These are phyloP conservation scores for Solanum arcanum DNA, from an alignment of 257 asterid genomes.

Conservation along the genomic window DNA sequence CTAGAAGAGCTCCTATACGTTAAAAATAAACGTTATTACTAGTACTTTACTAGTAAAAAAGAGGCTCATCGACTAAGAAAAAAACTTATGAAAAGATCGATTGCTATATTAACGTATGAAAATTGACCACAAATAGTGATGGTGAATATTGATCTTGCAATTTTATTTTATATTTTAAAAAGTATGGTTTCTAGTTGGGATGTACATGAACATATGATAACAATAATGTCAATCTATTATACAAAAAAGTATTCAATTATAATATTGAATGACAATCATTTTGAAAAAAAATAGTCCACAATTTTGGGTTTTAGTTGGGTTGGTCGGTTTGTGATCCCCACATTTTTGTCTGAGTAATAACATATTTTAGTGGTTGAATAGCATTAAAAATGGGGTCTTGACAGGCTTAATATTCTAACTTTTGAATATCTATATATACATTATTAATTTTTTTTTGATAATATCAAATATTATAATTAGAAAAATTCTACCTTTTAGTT, in stretches of 20 bases:
- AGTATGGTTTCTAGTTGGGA: neutral
- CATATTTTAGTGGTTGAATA: neutral
- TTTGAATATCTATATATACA: neutral
- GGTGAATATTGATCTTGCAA: neutral
- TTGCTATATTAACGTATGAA: neutral
- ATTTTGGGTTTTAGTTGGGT: conserved; percentile 1
- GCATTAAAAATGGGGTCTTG: neutral
- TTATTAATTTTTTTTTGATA: neutral
- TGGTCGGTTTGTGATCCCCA: conserved; percentile 2
- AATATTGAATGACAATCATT: neutral
- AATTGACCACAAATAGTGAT: neutral
- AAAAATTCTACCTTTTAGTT: neutral
- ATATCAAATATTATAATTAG: neutral
- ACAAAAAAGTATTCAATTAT: neutral
- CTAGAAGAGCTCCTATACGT: conserved; percentile 48
- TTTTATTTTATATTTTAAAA: neutral
- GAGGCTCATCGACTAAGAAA: too few relatives aligned
- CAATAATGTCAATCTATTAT: neutral
- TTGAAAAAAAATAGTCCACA: neutral
- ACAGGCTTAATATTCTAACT: neutral
- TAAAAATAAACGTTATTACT: neutral
- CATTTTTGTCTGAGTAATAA: neutral
- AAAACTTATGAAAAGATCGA: neutral
- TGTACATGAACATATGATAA: neutral
- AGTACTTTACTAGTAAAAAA: neutral